These are phyloP conservation scores for Monosporascus sp. DNA, from an alignment of 2,329 filamentous ascomycete genomes.

Conservation along the genomic window DNA sequence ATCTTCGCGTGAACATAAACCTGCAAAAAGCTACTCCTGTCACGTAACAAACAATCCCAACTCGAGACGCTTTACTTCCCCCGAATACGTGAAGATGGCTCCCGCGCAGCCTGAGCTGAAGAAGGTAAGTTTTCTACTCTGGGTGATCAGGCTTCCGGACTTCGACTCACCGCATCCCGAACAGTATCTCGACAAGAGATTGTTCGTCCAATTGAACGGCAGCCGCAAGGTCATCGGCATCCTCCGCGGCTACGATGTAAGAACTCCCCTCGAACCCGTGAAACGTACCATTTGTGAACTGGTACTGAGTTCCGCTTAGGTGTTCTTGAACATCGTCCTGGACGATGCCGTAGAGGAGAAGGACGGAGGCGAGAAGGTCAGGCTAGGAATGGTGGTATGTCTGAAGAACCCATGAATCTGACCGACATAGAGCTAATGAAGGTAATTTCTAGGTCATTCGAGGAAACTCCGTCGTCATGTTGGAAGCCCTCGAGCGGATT, in stretches of 20 bases:
- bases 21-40: background rate
- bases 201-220: conserved; percentile 96
- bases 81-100: conserved; percentile 64
- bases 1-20: background rate
- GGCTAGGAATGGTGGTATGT: conserved; percentile 87
- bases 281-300: background rate
- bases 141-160: conserved; percentile 1
- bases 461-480: conserved; percentile 97
- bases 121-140: conserved; percentile 58
- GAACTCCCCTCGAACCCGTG: conserved; percentile 32
- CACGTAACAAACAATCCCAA: background rate
- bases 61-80: background rate
- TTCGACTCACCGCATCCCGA: conserved; percentile 8
- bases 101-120: conserved; percentile 98
- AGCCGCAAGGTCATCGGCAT: conserved; percentile 96
- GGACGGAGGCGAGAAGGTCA: conserved; percentile 81
- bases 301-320: conserved; percentile 45
- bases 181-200: conserved; percentile 97
- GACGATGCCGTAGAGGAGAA: conserved; percentile 97
- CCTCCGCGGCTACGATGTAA: conserved; percentile 91
- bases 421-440: conserved; percentile 19
- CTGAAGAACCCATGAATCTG: background rate
- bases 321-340: conserved; percentile 96
- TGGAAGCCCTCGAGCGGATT: conserved; percentile 74
- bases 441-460: conserved; percentile 67